Base-by-base conservation (phyloP, 208 protist genomes). In the Ichthyophonus hoferi region DNA sequence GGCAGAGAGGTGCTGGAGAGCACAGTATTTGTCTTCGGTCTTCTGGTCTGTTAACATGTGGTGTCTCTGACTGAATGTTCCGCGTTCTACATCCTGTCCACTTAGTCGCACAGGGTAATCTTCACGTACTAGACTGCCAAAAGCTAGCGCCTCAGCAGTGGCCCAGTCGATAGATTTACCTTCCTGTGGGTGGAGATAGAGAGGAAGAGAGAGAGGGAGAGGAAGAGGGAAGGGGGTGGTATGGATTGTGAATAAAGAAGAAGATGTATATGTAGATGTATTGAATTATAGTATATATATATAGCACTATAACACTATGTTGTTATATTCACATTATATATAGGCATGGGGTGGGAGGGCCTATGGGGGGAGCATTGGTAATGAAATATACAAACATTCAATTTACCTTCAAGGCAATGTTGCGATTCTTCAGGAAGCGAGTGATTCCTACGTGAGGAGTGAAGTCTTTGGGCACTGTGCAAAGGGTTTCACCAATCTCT, bases 11-110 rank as follows among this genome's bases (percentile, higher is more conserved):
- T 92, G 1, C 31, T 88, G 33, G 91, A 93, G 89, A 37, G 91
- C 87, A 1, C 35, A 40, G 79, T 93, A 93, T 17, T 58, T 2
- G 12, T 89, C 83, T 43, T 92, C 90, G 42, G 91, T 95, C 38
- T 94, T 93, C 93, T 97, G 94, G 90, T 99, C 97, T 92, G 97
- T 95, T 31, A 99, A 50, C 34, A 98, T 97, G 40, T 96, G 95
- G 93, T 99, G 98, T 89, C 98, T 95, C 96, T 58, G 97, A 91
- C 42, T 87, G 93, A 99, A 99, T 7, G 97, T 99, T 77, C 97
- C 98, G 83, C 98, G 94, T 93, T 99, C 97, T 42, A 98, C 97
- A 91, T 99, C 97, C 94, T 95, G 92, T 86, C 94, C 91, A 77
- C 88, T 90, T 0, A 97, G 85, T 39, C 98, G 97, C 1, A 99